phyloP scores from a whole-genome alignment of 257 asterid species.

The Plectranthus barbatus region DNA sequence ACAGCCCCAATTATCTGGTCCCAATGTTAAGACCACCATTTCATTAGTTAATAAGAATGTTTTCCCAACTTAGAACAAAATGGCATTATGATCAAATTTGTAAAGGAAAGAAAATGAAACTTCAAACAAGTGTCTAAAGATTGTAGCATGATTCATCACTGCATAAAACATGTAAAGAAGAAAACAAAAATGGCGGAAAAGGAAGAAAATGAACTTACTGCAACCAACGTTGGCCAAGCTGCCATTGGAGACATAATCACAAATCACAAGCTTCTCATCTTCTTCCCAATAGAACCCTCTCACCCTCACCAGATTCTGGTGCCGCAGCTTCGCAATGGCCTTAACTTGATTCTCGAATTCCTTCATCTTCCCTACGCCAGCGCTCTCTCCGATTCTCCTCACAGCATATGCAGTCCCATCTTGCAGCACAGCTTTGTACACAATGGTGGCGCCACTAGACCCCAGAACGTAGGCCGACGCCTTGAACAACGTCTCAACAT shows the following conservation, averaged over 20 bases:
- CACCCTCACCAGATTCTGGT: slow-evolving; percentile 57
- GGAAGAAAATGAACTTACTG: slow-evolving; percentile 44
- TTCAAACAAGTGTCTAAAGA: no score
- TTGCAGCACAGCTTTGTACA: slow-evolving; percentile 79
- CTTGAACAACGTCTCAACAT: slow-evolving; percentile 56
- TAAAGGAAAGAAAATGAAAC: no score
- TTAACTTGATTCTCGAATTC: slow-evolving; percentile 58
- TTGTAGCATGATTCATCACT: no score
- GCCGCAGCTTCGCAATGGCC: slow-evolving; percentile 62
- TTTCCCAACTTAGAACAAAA: not conserved
- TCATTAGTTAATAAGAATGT: slow-evolving; percentile 15
- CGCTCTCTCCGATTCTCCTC: slow-evolving; percentile 71
- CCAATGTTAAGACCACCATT: not conserved
- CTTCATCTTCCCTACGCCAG: slow-evolving; percentile 42
- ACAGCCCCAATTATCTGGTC: slow-evolving; percentile 8
- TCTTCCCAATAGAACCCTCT: slow-evolving; percentile 89
- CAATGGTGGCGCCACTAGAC: slow-evolving; percentile 58
- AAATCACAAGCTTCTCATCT: slow-evolving; percentile 79
- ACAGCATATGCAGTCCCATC: slow-evolving; percentile 73
- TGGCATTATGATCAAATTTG: no score
- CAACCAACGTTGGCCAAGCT: slow-evolving; percentile 76
- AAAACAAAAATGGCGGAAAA: not conserved
- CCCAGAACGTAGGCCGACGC: slow-evolving; percentile 91
- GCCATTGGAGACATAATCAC: slow-evolving; percentile 77
- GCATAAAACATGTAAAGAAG: no score